Evolutionary conservation across 306 rosid species (phyloP), one percentile per base, ranked within the genome.

Genomic region (Styphnolobium japonicum): DNA sequence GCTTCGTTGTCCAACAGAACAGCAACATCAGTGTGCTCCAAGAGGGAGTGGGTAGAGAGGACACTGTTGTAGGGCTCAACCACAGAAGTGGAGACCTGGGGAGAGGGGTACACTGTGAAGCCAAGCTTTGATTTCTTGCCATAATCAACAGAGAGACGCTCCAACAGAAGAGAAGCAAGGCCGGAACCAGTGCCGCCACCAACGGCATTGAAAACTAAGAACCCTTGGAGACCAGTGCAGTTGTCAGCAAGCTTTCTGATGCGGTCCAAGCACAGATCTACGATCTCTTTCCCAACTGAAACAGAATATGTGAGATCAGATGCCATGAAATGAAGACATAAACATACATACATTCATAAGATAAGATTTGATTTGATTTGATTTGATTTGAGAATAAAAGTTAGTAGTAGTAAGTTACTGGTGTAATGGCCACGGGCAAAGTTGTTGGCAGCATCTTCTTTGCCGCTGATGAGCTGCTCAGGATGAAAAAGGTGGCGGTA

Each of bases 1-100:
- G 98, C 97, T 57, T 94, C 98, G 53, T 94, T 94, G 86, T 94
- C 98, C 65, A 94, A 81, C 0, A 94, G 96, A 0, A 94, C 96
- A 27, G 98, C 86, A 23, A 94, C 98, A 83, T 94, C 97, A 1
- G 98, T 94, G 87, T 94, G 98, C 81, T 92, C 97, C 64, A 92
- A 77, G 49, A 94, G 97, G 46, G 98, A 90, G 77, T 94, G 98
- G n/a, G 98, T 94, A 16, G 97, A 92, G 49, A 94, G 96, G 51
- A 94, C 97, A 77, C 98, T 94, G 89, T 94, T 94, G 91, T 94
- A 94, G n/a, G 97, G 98, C 86, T 94, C 98, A 68, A 94, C 98
- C 77, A 94, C 98, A 71, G 98, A 90, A 68, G 98, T 94, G 18
- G 98, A 94, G 4, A 94, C 97, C 80, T 92, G 97, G 46, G 98